Percentiles rank a stretch among this genome's conserved stretches.
Evolutionary conservation across 306 rosid species (phyloP).

Genomic region (Nissolia schottii): DNA sequence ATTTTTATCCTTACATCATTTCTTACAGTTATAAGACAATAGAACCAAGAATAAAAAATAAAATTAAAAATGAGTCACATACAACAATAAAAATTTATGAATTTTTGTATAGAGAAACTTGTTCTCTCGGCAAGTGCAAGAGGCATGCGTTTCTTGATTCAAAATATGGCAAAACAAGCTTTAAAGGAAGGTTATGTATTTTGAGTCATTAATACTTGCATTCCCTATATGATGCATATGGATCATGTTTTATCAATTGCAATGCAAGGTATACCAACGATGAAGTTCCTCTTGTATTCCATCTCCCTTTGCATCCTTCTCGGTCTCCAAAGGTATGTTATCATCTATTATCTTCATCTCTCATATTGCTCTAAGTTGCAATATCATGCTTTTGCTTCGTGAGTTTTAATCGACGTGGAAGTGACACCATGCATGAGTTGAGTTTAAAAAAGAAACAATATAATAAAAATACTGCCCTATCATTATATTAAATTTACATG

Average conservation of each 20-base stretch:
- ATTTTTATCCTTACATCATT: too few species aligned
- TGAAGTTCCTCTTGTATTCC: conserved; percentile 12
- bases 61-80: too few species aligned
- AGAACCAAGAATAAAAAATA: too few species aligned
- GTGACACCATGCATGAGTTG: too few species aligned
- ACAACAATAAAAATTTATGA: not conserved
- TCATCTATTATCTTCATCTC: not conserved
- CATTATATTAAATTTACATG: too few species aligned
- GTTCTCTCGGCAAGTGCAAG: not conserved
- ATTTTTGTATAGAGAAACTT: not conserved
- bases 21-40: too few species aligned
- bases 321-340: conserved; percentile 32
- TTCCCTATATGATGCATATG: not conserved
- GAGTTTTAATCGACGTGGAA: too few species aligned
- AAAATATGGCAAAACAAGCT: too few species aligned
- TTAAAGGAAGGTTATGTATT: too few species aligned
- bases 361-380: not conserved
- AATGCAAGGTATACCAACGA: not conserved
- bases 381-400: not conserved
- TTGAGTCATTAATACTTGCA: not conserved
- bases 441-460: too few species aligned
- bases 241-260: not conserved
- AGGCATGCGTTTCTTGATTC: too few species aligned
- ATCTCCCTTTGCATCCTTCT: conserved; percentile 22
- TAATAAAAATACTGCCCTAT: too few species aligned